Evolutionary conservation across 306 rosid species (phyloP).

Genomic region (Carpinus fangiana): DNA sequence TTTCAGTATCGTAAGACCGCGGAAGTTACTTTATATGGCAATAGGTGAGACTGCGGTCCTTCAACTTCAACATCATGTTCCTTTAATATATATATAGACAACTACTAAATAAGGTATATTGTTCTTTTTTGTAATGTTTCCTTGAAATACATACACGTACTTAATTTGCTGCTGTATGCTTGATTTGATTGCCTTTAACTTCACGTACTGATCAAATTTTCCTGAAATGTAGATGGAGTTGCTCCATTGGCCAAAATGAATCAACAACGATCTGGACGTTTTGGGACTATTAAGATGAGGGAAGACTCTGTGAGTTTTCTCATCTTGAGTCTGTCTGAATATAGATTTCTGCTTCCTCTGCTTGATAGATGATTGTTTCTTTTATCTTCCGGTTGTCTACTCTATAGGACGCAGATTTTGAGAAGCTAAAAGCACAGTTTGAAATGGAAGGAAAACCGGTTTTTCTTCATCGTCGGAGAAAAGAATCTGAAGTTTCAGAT

Average conservation of each 20-base stretch:
- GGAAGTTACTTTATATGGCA: constrained; percentile 47
- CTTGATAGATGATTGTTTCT: neutral
- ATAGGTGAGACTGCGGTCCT: constrained; percentile 30
- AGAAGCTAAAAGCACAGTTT: constrained; percentile 25
- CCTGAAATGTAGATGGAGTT: constrained; percentile 47
- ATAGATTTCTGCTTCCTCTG: neutral
- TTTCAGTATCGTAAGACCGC: constrained; percentile 35
- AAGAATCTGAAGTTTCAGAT: constrained; percentile 41
- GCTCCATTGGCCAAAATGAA: constrained; percentile 72
- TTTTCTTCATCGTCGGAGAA: neutral
- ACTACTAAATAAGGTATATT: too few species aligned
- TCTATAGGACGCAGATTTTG: constrained; percentile 48
- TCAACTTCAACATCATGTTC: too few species aligned
- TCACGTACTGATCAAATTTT: neutral
- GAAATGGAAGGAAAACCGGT: constrained; percentile 53
- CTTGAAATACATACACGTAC: too few species aligned
- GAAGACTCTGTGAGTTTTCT: constrained; percentile 27
- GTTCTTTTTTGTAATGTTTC: too few species aligned
- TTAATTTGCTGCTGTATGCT: neutral
- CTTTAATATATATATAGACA: too few species aligned
- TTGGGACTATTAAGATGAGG: constrained; percentile 31
- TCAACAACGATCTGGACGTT: constrained; percentile 55
- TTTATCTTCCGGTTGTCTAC: neutral
- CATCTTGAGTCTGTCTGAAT: neutral
- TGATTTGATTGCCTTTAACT: neutral